Evolutionary conservation across 148 eudicot species (phyloP).

Genomic region (Polygonum aviculare): DNA sequence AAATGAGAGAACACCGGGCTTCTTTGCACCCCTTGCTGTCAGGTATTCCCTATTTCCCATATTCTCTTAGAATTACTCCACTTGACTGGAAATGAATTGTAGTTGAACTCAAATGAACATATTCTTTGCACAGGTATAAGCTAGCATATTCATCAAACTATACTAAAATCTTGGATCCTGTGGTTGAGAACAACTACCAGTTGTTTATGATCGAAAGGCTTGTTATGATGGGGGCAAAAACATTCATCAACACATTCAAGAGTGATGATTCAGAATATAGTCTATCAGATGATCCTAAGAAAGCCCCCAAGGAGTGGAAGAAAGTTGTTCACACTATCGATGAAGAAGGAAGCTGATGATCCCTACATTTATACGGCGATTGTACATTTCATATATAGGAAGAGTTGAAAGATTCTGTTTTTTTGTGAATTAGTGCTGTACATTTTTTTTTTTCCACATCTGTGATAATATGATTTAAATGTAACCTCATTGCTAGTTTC

Average conservation of each 20-base stretch:
- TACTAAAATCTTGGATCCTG: conserved; percentile 57
- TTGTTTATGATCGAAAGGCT: conserved; percentile 93
- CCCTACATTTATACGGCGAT: neutral
- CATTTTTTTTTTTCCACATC: neutral
- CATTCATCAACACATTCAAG: conserved; percentile 65
- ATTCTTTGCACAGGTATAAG: conserved; percentile 49
- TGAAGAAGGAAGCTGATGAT: conserved; percentile 36
- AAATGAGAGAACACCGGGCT: conserved; percentile 80
- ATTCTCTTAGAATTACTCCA: neutral
- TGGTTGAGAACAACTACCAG: conserved; percentile 86
- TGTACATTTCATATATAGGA: conserved; percentile 9
- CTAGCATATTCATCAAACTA: conserved; percentile 87
- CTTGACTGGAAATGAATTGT: neutral
- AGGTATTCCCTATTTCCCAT: conserved; percentile 29
- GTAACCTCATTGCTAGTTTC: neutral
- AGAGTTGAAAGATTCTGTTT: conserved; percentile 2
- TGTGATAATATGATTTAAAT: neutral
- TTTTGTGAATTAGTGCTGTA: neutral
- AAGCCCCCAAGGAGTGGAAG: conserved; percentile 68
- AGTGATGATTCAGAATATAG: conserved; percentile 65
- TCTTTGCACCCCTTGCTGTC: conserved; percentile 67
- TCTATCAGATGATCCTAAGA: conserved; percentile 83
- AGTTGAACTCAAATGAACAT: neutral
- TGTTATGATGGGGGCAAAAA: conserved; percentile 78
- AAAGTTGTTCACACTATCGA: conserved; percentile 57